phyloP scores from a whole-genome alignment of 805 yeast genomes.

The Yarrowia hollandica region DNA sequence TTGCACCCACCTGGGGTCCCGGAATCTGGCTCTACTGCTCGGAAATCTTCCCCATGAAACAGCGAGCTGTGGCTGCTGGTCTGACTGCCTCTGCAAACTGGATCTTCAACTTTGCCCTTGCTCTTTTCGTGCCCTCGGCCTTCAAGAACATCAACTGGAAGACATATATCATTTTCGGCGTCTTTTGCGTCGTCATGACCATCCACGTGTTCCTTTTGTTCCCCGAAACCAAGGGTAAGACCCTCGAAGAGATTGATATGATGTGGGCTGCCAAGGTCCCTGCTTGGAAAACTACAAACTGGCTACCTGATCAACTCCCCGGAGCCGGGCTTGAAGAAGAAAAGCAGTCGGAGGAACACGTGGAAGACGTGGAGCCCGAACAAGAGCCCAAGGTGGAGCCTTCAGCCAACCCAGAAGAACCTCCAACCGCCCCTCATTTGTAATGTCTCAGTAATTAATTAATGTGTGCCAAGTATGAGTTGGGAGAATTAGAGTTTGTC shows the following conservation, averaged over 20 bases:
- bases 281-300: constrained; percentile 73
- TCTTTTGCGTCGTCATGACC: constrained; percentile 51
- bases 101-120: constrained; percentile 52
- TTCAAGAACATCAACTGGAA: constrained; percentile 54
- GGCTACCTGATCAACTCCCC: constrained; percentile 13
- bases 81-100: constrained; percentile 48
- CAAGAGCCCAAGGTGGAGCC: not conserved
- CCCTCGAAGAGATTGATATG: constrained; percentile 45
- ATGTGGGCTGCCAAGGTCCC: constrained; percentile 56
- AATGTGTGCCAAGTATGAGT: not conserved
- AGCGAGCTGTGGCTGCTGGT: constrained; percentile 56
- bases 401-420: not conserved
- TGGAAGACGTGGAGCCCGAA: not conserved
- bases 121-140: constrained; percentile 57
- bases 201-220: constrained; percentile 43
- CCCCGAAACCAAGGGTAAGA: constrained; percentile 37
- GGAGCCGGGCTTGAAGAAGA: not conserved
- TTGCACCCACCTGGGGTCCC: constrained; percentile 84
- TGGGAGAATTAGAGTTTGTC: not conserved
- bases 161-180: constrained; percentile 62
- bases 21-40: constrained; percentile 52
- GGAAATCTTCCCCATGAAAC: constrained; percentile 49
- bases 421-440: not conserved
- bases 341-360: not conserved
- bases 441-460: not conserved